A percentile compares a stretch with the other conserved stretches of the same genome.
These are phyloP conservation scores for Fragaria nilgerrensis DNA, from an alignment of 306 rosid genomes.

Conservation along the genomic window DNA sequence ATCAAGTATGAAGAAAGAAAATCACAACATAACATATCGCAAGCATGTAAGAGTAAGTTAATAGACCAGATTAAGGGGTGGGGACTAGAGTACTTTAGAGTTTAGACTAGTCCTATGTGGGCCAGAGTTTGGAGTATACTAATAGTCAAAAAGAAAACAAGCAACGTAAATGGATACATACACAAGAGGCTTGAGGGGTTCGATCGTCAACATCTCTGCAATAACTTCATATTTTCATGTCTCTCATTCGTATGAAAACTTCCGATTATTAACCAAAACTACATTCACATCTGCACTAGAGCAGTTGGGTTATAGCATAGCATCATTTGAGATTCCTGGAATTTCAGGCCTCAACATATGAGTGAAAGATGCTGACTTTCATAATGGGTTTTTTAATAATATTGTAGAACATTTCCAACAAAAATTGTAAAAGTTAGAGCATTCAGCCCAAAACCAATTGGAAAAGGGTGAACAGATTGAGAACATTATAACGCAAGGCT, in stretches of 20 bases:
- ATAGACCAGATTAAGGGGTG: background rate
- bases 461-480: background rate
- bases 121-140: background rate
- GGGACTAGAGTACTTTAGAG: background rate
- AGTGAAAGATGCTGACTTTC: background rate
- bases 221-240: background rate
- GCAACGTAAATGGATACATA: too few relatives aligned
- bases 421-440: background rate
- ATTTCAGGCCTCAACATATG: background rate
- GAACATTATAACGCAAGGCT: background rate
- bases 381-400: background rate
- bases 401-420: background rate
- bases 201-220: background rate
- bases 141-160: background rate
- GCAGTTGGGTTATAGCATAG: background rate
- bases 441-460: background rate
- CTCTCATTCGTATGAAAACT: background rate
- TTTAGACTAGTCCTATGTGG: background rate
- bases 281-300: background rate
- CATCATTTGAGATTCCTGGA: constrained; percentile 1
- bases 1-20: background rate
- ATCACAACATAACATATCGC: background rate
- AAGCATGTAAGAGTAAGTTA: background rate
- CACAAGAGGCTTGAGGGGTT: background rate
- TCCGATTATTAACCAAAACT: constrained; percentile 10